Evolutionary conservation across 2,329 filamentous ascomycete species (phyloP).

Genomic region (Teratosphaeria epicoccoides): DNA sequence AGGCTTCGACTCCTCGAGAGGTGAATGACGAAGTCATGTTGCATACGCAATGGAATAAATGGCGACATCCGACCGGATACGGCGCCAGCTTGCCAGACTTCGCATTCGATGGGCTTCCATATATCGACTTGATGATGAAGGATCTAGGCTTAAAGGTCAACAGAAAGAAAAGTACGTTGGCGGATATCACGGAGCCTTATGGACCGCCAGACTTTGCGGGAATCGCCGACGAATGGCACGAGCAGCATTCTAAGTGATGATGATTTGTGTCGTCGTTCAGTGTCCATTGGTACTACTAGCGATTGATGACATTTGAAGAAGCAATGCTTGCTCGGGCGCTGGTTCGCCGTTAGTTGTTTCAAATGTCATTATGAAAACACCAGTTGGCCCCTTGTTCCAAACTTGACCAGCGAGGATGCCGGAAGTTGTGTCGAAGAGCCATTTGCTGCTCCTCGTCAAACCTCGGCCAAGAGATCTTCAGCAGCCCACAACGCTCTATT

Average conservation of each 20-base stretch:
- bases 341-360: too few relatives aligned
- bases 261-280: not conserved
- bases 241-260: not conserved
- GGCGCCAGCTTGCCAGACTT: slow-evolving; percentile 56
- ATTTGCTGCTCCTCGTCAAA: too few relatives aligned
- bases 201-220: slow-evolving; percentile 48
- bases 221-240: slow-evolving; percentile 43
- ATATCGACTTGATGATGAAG: slow-evolving; percentile 55
- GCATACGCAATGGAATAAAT: slow-evolving; percentile 57
- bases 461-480: too few relatives aligned
- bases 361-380: too few relatives aligned
- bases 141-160: slow-evolving; percentile 53
- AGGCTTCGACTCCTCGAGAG: slow-evolving; percentile 21
- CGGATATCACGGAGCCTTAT: slow-evolving; percentile 48
- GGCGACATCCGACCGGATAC: slow-evolving; percentile 57
- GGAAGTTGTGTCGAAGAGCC: too few relatives aligned
- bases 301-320: not conserved
- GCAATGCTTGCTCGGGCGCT: too few relatives aligned
- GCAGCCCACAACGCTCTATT: too few relatives aligned
- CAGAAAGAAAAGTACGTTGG: slow-evolving; percentile 42
- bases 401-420: too few relatives aligned
- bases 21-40: slow-evolving; percentile 40
- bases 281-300: not conserved
- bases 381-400: too few relatives aligned
- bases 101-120: slow-evolving; percentile 66